These are phyloP conservation scores for Pseudogymnoascus sp. DNA, from an alignment of 2,329 filamentous ascomycete genomes.

Conservation along the genomic window DNA sequence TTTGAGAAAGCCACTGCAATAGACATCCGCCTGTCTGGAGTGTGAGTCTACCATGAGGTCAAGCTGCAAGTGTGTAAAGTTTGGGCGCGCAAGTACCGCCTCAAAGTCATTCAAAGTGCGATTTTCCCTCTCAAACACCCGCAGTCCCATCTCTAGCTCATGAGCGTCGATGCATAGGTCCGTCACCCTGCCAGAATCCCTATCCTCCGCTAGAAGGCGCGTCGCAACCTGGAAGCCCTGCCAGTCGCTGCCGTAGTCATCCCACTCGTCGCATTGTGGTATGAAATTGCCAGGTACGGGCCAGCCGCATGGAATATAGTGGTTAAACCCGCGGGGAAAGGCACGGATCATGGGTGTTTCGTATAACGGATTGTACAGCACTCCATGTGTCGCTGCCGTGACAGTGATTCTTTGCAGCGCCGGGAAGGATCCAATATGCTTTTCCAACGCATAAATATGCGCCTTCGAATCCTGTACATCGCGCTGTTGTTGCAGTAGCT, in stretches of 20 bases:
- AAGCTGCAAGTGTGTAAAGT: slow-evolving; percentile 26
- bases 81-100: slow-evolving; percentile 20
- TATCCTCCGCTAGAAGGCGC: slow-evolving; percentile 21
- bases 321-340: slow-evolving; percentile 34
- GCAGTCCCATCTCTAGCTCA: slow-evolving; percentile 26
- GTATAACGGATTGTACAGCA: slow-evolving; percentile 32
- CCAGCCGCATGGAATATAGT: slow-evolving; percentile 19
- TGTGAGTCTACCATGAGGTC: slow-evolving; percentile 18
- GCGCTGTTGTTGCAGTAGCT: slow-evolving; percentile 29
- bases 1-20: slow-evolving; percentile 18
- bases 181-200: slow-evolving; percentile 22
- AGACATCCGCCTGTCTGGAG: background rate
- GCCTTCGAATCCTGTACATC: slow-evolving; percentile 23
- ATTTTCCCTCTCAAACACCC: slow-evolving; percentile 24
- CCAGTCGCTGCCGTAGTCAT: slow-evolving; percentile 21
- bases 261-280: slow-evolving; percentile 13
- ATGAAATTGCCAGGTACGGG: background rate
- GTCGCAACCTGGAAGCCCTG: slow-evolving; percentile 29
- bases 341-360: slow-evolving; percentile 37
- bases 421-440: slow-evolving; percentile 31
- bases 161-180: slow-evolving; percentile 31
- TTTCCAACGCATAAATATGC: slow-evolving; percentile 29
- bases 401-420: slow-evolving; percentile 32
- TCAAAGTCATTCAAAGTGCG: slow-evolving; percentile 23
- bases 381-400: slow-evolving; percentile 35